Evolutionary conservation across 805 yeast species (phyloP), one percentile per base, ranked within the genome.

Genomic region (Ogataea saltuana): DNA sequence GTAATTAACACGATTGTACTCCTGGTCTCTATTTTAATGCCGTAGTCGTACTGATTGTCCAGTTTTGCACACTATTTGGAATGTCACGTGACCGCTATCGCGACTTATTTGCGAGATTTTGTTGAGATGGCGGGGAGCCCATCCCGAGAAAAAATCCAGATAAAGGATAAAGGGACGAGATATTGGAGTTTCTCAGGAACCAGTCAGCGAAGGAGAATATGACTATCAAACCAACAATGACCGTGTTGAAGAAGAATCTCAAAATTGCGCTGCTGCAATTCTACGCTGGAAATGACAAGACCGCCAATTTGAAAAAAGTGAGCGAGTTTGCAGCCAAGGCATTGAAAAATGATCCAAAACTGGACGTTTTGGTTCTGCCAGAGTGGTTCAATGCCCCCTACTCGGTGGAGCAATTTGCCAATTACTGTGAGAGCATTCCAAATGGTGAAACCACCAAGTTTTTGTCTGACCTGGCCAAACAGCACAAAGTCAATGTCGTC

Each of bases 341-440:
- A 1, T 48, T 83, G 31, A 35, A 44, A 10, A 61, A 70, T 42
- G 80, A 83, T 18, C 72, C 80, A 13, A 59, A 65, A 18, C 77
- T 81, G 6, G 85, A 90, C 55, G 70, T 91, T 31, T 77, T 93
- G 9, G 88, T 93, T 51, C 70, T 93, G 23, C 99, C 99, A 7
- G 98, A 93, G 68, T 89, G 97, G 68, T 91, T 90, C 77, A 93
- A 91, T 63, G 87, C 97, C 1, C 98, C 98, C 3, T 93, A 93
- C 60, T 80, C 95, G 0, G 96, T 88, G 21, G 78, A 78, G 45
- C 84, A 90, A 49, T 93, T 93, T 65, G 78, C 85, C 5, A 81
- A 87, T 46, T 91, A 93, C 61, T 90, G 96, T 3, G 99, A 93
- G 63, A 54, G 64, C n/a, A 85, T 93, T 32, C 95, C 96, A 5